Conservation (phyloP, 2,329 filamentous ascomycete species). For the Ophiocordyceps sinensis region DNA sequence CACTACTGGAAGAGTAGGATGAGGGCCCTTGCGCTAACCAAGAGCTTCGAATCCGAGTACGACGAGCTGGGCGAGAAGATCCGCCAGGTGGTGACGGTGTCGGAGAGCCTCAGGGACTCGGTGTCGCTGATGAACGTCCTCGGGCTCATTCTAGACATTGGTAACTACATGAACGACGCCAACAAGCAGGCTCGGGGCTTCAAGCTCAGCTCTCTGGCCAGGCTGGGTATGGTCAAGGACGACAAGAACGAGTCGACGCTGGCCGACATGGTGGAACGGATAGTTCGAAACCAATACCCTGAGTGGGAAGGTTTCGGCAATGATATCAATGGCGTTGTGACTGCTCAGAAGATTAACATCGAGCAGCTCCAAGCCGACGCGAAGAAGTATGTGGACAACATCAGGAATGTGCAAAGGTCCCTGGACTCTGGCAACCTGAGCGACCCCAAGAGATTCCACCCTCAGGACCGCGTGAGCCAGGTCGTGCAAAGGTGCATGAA, state of each 20-base stretch:
- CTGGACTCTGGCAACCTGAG: constrained; percentile 89
- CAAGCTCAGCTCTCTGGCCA: constrained; percentile 87
- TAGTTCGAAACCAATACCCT: constrained; percentile 89
- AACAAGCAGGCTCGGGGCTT: constrained; percentile 98
- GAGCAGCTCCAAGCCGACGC: constrained; percentile 82
- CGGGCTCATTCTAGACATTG: constrained; percentile 89
- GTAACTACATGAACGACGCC: constrained; percentile 99
- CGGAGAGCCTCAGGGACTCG: constrained; percentile 80
- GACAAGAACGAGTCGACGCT: constrained; percentile 97
- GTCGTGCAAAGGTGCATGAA: constrained; percentile 92
- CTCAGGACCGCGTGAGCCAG: constrained; percentile 85
- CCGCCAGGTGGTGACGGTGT: constrained; percentile 71
- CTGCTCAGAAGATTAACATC: constrained; percentile 81
- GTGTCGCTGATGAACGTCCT: constrained; percentile 92
- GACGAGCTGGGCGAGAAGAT: constrained; percentile 81
- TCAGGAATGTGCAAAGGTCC: constrained; percentile 84
- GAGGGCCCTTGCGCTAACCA: constrained; percentile 73
- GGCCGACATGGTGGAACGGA: constrained; percentile 89
- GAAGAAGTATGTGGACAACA: constrained; percentile 84
- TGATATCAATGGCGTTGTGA: constrained; percentile 68
- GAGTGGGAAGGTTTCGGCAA: constrained; percentile 84
- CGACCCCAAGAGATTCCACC: constrained; percentile 95
- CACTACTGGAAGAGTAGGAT: constrained; percentile 99
- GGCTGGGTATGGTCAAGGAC: constrained; percentile 95
- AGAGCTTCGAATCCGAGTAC: constrained; percentile 75